Percentiles rank a stretch among this genome's conserved stretches.
phyloP scores from a whole-genome alignment of 2,329 filamentous ascomycete species.

The Ascochyta fabae region DNA sequence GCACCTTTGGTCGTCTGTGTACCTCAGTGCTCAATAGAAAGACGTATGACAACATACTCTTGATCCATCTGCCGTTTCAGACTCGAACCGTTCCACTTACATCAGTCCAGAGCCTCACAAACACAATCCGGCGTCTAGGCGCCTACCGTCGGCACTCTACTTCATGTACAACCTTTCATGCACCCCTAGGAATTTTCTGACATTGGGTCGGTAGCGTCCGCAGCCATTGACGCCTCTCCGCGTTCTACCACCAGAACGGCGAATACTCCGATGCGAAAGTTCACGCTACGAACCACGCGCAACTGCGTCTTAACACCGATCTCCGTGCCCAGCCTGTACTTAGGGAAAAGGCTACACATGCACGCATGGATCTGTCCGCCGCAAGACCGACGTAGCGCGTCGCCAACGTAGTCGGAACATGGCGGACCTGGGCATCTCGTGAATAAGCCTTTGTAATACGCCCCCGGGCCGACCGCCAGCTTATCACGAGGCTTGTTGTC shows the following conservation, averaged over 20 bases:
- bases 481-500: background rate
- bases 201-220: background rate
- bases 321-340: background rate
- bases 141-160: constrained; percentile 2
- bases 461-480: background rate
- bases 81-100: background rate
- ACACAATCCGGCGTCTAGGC: background rate
- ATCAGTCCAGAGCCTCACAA: background rate
- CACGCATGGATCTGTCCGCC: constrained; percentile 6
- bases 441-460: background rate
- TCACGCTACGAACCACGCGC: background rate
- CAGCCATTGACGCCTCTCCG: background rate
- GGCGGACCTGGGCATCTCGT: background rate
- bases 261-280: constrained; percentile 1
- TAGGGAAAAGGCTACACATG: constrained; percentile 1
- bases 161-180: background rate
- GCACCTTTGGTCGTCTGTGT: constrained; percentile 9
- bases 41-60: constrained; percentile 11
- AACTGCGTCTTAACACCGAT: background rate
- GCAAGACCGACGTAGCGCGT: constrained; percentile 6
- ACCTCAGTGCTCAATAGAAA: constrained; percentile 20
- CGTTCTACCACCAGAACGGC: constrained; percentile 5
- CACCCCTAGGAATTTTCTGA: constrained; percentile 4
- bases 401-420: background rate
- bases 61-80: background rate